Conservation (phyloP, 2,329 filamentous ascomycete genomes). For the Madurella fahalii region DNA sequence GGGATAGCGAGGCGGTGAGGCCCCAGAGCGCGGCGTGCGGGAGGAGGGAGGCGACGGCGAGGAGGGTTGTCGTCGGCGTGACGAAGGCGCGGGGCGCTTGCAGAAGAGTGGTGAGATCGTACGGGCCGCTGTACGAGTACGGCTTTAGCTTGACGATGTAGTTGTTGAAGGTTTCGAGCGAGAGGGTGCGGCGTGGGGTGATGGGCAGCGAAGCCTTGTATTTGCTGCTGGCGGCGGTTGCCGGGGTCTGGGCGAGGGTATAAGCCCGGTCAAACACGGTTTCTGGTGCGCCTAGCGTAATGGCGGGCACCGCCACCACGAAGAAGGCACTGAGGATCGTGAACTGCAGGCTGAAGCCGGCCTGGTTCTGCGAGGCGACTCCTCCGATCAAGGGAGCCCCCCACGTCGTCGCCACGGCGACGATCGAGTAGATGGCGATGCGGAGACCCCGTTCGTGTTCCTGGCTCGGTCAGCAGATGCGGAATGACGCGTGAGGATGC, state of each 20-base stretch:
- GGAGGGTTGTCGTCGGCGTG: slow-evolving; percentile 47
- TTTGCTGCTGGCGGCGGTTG: slow-evolving; percentile 24
- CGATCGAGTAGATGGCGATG: slow-evolving; percentile 42
- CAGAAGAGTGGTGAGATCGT: slow-evolving; percentile 34
- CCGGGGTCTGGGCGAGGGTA: slow-evolving; percentile 24
- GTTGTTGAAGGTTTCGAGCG: slow-evolving; percentile 30
- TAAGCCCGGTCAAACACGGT: slow-evolving; percentile 46
- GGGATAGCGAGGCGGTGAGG: slow-evolving; percentile 41
- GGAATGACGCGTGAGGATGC: neutral
- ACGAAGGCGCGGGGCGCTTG: slow-evolving; percentile 45
- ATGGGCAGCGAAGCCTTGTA: slow-evolving; percentile 28
- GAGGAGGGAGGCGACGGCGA: slow-evolving; percentile 43
- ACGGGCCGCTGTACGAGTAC: slow-evolving; percentile 33
- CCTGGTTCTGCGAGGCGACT: slow-evolving; percentile 38
- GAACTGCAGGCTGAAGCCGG: slow-evolving; percentile 47
- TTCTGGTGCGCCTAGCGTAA: slow-evolving; percentile 49
- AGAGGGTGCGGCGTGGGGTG: slow-evolving; percentile 29
- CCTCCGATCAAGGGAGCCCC: slow-evolving; percentile 53
- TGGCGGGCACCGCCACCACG: slow-evolving; percentile 42
- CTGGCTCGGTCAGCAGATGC: slow-evolving; percentile 33
- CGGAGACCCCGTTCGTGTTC: slow-evolving; percentile 50
- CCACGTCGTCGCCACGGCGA: slow-evolving; percentile 47
- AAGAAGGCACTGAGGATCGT: slow-evolving; percentile 49
- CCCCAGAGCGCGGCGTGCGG: slow-evolving; percentile 47
- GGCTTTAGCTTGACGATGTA: slow-evolving; percentile 41